Evolutionary conservation across 768 basidiomycete genomes (phyloP), one percentile per base, ranked within the genome.

Genomic region (Mycena rosella): DNA sequence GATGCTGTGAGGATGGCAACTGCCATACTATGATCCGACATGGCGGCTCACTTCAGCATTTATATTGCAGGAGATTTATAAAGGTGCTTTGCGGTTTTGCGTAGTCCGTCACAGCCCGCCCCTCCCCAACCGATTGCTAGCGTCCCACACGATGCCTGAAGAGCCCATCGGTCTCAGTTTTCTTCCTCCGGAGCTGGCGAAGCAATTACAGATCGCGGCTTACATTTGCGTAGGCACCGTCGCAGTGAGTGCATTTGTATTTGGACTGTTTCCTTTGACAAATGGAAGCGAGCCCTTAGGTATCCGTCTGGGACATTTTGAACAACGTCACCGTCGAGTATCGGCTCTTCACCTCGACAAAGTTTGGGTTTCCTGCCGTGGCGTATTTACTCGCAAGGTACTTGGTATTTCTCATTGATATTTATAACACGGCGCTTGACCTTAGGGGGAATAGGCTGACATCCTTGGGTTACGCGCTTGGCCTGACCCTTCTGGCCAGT

Each of bases 251-350:
- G 26, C 17, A 26, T 36, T 20, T 47, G 34, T 6, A 8, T 29
- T 17, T n/a, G n/a, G n/a, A n/a, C 15, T 29, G 8, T n/a, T 10
- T 10, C 14, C 2, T 29, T n/a, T n/a, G n/a, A n/a, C n/a, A n/a
- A n/a, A n/a, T n/a, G 15, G 22, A 17, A 11, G 7, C 13, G 2
- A n/a, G n/a, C n/a, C n/a, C n/a, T n/a, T 30, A 78, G 76, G 58
- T 72, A 29, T 63, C 73, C 18, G 61, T 75, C 7, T 79, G 78
- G 78, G 78, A 79, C 51, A 68, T 78, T n/a, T n/a, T 77, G 24
- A 54, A 62, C 26, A 77, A 76, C 62, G 7, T 77, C 18, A 30
- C 49, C 17, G 53, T 45, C 5, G 76, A 78, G 53, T 75, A 70
- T 26, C 70, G 63, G 52, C 59, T 78, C 18, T 44, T 79, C 1